A percentile compares a stretch with the other conserved stretches of the same genome.
Evolutionary conservation across 2,329 filamentous ascomycete species (phyloP).

Genomic region (Aspergillus sp.): DNA sequence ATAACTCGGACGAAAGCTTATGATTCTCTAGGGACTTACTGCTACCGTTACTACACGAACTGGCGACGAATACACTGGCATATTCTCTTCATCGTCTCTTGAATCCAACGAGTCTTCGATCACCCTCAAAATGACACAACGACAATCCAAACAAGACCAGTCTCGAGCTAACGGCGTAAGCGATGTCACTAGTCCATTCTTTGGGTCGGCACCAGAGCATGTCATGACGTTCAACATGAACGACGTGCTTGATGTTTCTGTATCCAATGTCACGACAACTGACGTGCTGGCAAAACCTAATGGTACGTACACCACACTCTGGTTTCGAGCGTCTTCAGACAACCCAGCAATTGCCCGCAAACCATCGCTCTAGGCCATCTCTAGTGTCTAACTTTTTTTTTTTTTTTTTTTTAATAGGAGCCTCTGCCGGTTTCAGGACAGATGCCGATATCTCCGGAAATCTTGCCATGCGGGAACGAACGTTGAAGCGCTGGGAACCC

Average conservation of each 20-base stretch:
- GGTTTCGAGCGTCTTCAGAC: background rate
- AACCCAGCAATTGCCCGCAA: background rate
- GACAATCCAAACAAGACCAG: constrained; percentile 40
- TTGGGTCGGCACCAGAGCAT: constrained; percentile 46
- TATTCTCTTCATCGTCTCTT: constrained; percentile 58
- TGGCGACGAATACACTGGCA: constrained; percentile 61
- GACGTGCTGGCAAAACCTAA: constrained; percentile 56
- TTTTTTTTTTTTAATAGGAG: too few relatives aligned
- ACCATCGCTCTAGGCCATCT: background rate
- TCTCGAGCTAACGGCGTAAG: constrained; percentile 43
- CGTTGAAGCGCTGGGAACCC: constrained; percentile 79
- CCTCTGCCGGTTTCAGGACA: constrained; percentile 72
- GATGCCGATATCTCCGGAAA: constrained; percentile 83
- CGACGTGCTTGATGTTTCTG: constrained; percentile 58
- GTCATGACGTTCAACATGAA: constrained; percentile 62
- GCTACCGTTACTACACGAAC: constrained; percentile 58
- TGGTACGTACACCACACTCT: constrained; percentile 46
- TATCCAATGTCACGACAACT: constrained; percentile 54
- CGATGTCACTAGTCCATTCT: constrained; percentile 38
- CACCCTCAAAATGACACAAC: constrained; percentile 66
- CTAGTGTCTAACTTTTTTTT: constrained; percentile 3
- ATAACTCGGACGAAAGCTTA: constrained; percentile 16
- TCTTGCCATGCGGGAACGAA: constrained; percentile 67
- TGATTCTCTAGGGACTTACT: constrained; percentile 51
- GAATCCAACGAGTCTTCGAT: constrained; percentile 56